A percentile compares a stretch with the other conserved stretches of the same genome.
Evolutionary conservation across 192 early-diverging fungal genomes (phyloP).

Genomic region (Podila epigama): DNA sequence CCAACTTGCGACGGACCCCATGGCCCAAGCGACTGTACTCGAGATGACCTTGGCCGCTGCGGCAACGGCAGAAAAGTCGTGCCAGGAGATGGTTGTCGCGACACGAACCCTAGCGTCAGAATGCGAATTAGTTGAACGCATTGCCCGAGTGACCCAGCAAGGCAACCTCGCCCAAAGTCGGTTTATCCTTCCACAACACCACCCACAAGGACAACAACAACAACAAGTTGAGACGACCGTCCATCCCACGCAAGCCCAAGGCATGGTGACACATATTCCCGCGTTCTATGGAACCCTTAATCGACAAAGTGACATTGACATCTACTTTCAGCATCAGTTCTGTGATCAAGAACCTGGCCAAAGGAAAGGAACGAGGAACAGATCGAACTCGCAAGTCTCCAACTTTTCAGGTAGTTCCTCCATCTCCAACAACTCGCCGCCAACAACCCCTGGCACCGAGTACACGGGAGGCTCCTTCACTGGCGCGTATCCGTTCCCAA

Average conservation of each 20-base stretch:
- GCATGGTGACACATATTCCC: too few relatives aligned
- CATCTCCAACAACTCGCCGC: slow-evolving; percentile 4
- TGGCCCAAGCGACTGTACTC: slow-evolving; percentile 62
- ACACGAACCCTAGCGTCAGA: slow-evolving; percentile 61
- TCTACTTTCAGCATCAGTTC: slow-evolving; percentile 12
- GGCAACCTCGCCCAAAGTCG: slow-evolving; percentile 12
- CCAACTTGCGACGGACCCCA: slow-evolving; percentile 62
- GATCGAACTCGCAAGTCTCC: slow-evolving; percentile 29
- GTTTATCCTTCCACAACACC: slow-evolving; percentile 2
- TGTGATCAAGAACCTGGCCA: slow-evolving; percentile 20
- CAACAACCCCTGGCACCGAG: slow-evolving; percentile 13
- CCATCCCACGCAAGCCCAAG: too few relatives aligned
- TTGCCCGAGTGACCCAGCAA: slow-evolving; percentile 48
- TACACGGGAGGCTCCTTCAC: slow-evolving; percentile 12
- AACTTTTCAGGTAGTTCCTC: slow-evolving; percentile 26
- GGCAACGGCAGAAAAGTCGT: slow-evolving; percentile 58
- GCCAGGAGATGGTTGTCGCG: slow-evolving; percentile 61
- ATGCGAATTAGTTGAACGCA: slow-evolving; percentile 55
- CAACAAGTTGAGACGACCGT: too few relatives aligned
- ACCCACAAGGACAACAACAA: neutral
- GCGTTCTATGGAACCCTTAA: neutral
- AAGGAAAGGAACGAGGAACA: slow-evolving; percentile 4
- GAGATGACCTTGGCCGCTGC: slow-evolving; percentile 50
- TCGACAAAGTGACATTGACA: slow-evolving; percentile 18
- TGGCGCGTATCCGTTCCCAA: slow-evolving; percentile 4